A percentile compares a stretch with the other conserved stretches of the same genome.
These are phyloP conservation scores for Zoysia matrella DNA, from an alignment of 202 grass and related monocot genomes.

Conservation along the genomic window DNA sequence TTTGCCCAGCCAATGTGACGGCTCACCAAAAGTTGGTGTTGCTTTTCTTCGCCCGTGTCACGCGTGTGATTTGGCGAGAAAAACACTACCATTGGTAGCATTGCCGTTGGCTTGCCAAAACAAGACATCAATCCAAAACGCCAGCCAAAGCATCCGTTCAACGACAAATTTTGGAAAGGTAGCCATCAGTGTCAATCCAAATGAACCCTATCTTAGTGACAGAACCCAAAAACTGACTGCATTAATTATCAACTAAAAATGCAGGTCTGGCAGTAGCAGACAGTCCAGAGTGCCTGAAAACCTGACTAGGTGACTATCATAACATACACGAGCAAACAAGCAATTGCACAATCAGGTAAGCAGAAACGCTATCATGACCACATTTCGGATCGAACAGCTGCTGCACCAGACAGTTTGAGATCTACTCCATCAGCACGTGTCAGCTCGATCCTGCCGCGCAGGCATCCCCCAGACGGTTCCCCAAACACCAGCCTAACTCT, in stretches of 20 bases:
- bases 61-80: no score
- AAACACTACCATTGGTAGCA: no score
- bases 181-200: no score
- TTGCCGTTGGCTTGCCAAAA: no score
- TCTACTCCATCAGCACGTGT: conserved; percentile 15
- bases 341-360: not conserved
- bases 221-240: not conserved
- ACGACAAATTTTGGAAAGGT: no score
- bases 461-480: not conserved
- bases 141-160: no score
- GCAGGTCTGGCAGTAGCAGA: not conserved
- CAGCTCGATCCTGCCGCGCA: conserved; percentile 7
- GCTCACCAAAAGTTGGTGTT: no score
- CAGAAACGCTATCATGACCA: not conserved
- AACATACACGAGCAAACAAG: not conserved
- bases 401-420: conserved; percentile 27
- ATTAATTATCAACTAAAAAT: not conserved
- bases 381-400: conserved; percentile 4
- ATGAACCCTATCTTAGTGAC: not conserved
- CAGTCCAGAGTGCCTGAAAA: not conserved
- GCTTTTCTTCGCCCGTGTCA: no score
- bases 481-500: not conserved
- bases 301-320: not conserved
- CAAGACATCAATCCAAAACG: no score
- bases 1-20: no score